Evolutionary conservation across 352 stramenopile genomes (phyloP).

Genomic region (Hyaloperonospora arabidopsidis): DNA sequence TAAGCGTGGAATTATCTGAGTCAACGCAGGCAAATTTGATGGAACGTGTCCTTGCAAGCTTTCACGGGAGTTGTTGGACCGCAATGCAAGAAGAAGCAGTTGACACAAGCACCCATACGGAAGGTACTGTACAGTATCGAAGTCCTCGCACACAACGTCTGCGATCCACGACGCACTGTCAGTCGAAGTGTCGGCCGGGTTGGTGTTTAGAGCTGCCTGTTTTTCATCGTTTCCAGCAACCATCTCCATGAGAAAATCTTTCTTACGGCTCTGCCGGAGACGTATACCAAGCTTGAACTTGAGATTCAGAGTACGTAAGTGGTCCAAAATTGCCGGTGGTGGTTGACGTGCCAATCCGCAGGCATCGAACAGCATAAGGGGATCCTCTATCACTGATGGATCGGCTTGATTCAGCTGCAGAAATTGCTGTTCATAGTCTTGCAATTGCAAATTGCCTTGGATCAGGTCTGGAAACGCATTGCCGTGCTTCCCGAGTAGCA

Average conservation of each 20-base stretch:
- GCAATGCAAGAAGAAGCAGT: slow-evolving; percentile 58
- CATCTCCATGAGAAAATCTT: slow-evolving; percentile 86
- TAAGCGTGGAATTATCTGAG: slow-evolving; percentile 46
- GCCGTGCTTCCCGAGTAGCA: slow-evolving; percentile 56
- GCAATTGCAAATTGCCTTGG: slow-evolving; percentile 51
- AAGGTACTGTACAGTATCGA: slow-evolving; percentile 73
- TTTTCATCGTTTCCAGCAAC: slow-evolving; percentile 46
- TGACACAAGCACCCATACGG: slow-evolving; percentile 70
- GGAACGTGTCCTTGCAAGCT: slow-evolving; percentile 15
- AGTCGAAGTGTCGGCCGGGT: slow-evolving; percentile 8
- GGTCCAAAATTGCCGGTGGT: slow-evolving; percentile 62
- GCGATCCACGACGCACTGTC: slow-evolving; percentile 74
- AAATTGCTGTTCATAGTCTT: slow-evolving; percentile 70
- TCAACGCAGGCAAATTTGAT: slow-evolving; percentile 31
- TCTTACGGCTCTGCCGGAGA: slow-evolving; percentile 65
- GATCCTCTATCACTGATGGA: slow-evolving; percentile 42
- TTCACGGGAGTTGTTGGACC: slow-evolving; percentile 8
- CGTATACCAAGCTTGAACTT: slow-evolving; percentile 75
- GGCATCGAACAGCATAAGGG: slow-evolving; percentile 66
- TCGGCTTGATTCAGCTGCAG: slow-evolving; percentile 38
- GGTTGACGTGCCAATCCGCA: slow-evolving; percentile 61
- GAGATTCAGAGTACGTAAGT: slow-evolving; percentile 55
- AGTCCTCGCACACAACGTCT: slow-evolving; percentile 82
- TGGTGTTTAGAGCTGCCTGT: slow-evolving; percentile 11
- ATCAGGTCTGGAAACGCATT: slow-evolving; percentile 45